Evolutionary conservation across 441 rosid genomes (phyloP).

Genomic region (Mallotus repandus): DNA sequence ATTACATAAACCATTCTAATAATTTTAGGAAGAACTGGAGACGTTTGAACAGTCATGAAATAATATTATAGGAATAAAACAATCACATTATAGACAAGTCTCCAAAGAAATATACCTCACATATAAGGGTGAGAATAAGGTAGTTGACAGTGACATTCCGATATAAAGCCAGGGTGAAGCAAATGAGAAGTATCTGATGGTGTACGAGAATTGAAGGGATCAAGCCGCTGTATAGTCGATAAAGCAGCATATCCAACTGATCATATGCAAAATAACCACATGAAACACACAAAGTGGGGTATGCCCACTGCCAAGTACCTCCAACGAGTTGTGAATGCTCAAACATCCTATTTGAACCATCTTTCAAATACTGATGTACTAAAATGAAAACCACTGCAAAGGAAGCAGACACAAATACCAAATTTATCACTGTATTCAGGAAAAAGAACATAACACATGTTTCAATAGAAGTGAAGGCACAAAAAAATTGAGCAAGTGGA

Average conservation of each 20-base stretch:
- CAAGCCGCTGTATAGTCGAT: slow-evolving; percentile 68
- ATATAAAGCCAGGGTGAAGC: slow-evolving; percentile 84
- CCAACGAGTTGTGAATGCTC: slow-evolving; percentile 69
- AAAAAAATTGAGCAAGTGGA: background rate
- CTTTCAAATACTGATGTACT: slow-evolving; percentile 46
- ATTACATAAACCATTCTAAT: no score
- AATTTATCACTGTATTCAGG: background rate
- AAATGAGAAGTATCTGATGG: slow-evolving; percentile 78
- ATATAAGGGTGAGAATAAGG: slow-evolving; percentile 79
- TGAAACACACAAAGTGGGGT: slow-evolving; percentile 77
- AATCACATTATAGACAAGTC: background rate
- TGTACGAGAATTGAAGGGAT: slow-evolving; percentile 80
- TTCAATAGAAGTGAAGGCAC: background rate
- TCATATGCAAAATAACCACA: slow-evolving; percentile 96
- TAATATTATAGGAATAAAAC: no score
- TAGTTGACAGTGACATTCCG: slow-evolving; percentile 85
- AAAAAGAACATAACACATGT: background rate
- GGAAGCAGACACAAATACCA: slow-evolving; percentile 15
- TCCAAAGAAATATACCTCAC: slow-evolving; percentile 57
- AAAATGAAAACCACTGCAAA: slow-evolving; percentile 72
- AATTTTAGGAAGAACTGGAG: background rate
- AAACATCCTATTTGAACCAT: slow-evolving; percentile 52
- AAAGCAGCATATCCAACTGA: slow-evolving; percentile 87
- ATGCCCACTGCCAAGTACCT: slow-evolving; percentile 78
- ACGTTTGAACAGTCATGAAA: no score